A percentile compares a stretch with the other conserved stretches of the same genome.
Conservation (phyloP, 768 basidiomycete species). For the Mycena pura region DNA sequence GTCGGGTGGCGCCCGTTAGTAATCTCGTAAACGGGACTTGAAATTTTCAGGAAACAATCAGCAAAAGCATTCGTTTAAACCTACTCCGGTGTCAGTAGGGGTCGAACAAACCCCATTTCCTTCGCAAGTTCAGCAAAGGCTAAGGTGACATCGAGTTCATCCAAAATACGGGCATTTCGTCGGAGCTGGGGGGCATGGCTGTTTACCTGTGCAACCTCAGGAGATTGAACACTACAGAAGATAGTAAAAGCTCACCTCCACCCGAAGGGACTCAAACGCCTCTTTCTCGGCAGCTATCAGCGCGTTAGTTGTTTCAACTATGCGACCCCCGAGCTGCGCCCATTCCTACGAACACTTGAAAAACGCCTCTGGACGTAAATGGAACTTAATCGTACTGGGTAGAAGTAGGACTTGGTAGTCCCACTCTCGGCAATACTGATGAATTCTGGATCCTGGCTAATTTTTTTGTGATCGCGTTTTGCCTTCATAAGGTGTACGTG, state of each 20-base stretch:
- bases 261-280: conserved; percentile 72
- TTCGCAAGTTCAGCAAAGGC: conserved; percentile 82
- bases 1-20: conserved; percentile 89
- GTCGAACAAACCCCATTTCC: conserved; percentile 80
- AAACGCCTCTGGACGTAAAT: background rate
- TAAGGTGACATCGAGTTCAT: conserved; percentile 86
- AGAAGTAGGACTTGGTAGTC: conserved; percentile 74
- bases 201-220: conserved; percentile 59
- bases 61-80: conserved; percentile 31
- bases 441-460: conserved; percentile 59
- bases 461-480: conserved; percentile 63
- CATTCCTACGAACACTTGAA: conserved; percentile 57
- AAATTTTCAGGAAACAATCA: background rate
- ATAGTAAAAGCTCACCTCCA: conserved; percentile 46
- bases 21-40: conserved; percentile 67
- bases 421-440: conserved; percentile 64
- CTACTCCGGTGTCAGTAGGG: conserved; percentile 73
- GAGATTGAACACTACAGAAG: conserved; percentile 3
- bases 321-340: conserved; percentile 74
- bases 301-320: conserved; percentile 60
- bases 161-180: conserved; percentile 77
- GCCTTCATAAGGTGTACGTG: conserved; percentile 74
- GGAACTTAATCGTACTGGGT: conserved; percentile 48
- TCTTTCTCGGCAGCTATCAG: conserved; percentile 70
- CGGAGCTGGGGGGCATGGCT: conserved; percentile 61